Conservation (phyloP, 2,329 filamentous ascomycete genomes). For the Malbranchea zuffiana region DNA sequence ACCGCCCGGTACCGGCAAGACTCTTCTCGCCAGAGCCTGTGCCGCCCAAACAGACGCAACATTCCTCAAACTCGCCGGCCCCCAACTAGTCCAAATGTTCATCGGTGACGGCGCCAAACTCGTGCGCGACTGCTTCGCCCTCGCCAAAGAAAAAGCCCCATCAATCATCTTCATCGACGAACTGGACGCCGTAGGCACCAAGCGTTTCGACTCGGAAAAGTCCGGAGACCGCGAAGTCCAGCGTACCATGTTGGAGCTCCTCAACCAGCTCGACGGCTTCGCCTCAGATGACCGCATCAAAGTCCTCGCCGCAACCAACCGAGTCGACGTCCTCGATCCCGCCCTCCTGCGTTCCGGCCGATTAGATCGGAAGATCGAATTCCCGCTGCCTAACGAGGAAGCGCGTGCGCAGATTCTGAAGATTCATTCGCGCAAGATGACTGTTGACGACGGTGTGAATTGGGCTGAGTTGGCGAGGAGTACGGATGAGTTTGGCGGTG, state of each 20-base stretch:
- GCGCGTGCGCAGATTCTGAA: constrained; percentile 91
- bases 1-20: constrained; percentile 40
- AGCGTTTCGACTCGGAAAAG: constrained; percentile 98
- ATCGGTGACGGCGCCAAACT: constrained; percentile 97
- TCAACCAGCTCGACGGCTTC: constrained; percentile 97
- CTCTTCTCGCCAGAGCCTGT: constrained; percentile 74
- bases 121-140: constrained; percentile 90
- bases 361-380: constrained; percentile 95
- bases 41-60: constrained; percentile 97
- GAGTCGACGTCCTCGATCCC: constrained; percentile 86
- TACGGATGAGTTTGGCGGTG: constrained; percentile 96
- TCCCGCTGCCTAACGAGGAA: constrained; percentile 95
- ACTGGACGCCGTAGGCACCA: constrained; percentile 93
- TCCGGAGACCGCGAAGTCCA: constrained; percentile 96
- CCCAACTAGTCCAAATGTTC: constrained; percentile 98
- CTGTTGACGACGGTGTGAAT: constrained; percentile 82
- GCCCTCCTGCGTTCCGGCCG: constrained; percentile 83
- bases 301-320: constrained; percentile 87
- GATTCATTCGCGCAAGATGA: constrained; percentile 98
- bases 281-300: constrained; percentile 95
- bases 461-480: constrained; percentile 92
- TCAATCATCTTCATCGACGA: constrained; percentile 99
- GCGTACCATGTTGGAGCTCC: constrained; percentile 94
- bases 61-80: constrained; percentile 94
- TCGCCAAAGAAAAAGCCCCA: constrained; percentile 97